Base-by-base conservation (phyloP, 495 filamentous ascomycete species). In the Rhypophila decipiens region DNA sequence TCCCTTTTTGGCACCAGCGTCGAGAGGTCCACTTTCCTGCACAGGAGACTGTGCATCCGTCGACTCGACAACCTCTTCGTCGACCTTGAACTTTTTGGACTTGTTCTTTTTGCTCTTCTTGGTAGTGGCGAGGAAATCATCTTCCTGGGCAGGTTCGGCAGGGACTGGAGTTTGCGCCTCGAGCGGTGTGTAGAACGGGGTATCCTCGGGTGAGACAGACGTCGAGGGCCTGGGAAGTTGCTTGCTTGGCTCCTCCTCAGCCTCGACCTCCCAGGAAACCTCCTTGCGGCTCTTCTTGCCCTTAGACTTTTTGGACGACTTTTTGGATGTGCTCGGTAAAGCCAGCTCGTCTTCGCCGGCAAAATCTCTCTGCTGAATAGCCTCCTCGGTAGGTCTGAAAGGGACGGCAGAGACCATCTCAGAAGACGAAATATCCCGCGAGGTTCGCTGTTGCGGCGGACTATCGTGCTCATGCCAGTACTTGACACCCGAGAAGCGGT, bases 91-190 rank as follows among this genome's bases (percentile, higher is more conserved):
- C 50, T 65, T 63, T 41, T 55, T 57, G 39, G 54, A 52, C 50
- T 62, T 69, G 44, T 58, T 65, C 41, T 59, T 68, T 52, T 64
- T 69, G 48, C 49, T 44, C 37, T 64, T 58, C 47, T 60, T 57
- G 11, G 39, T 5, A 3, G 37, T 18, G 1, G 53, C 22, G 24
- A 33, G 29, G 20, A 13, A 5, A 31, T 29, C 46, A 36, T 45
- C 44, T 31, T n/a, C 24, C 46, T 27, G 22, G 23, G 44, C n/a
- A 31, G 20, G 19, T 15, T 22, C 43, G 19, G 23, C 23, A 15
- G 24, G 10, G 21, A 15, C 4, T 10, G 39, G 5, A 5, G 39
- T 17, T 41, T 24, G 17, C 19, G 5, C 17, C 8, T 18, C 5
- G 35, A 18, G 15, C 11, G 13, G 8, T 41, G 17, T 5, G 15